Base-by-base conservation (phyloP, 805 yeast species). In the Ogataea nitratoaversa region DNA sequence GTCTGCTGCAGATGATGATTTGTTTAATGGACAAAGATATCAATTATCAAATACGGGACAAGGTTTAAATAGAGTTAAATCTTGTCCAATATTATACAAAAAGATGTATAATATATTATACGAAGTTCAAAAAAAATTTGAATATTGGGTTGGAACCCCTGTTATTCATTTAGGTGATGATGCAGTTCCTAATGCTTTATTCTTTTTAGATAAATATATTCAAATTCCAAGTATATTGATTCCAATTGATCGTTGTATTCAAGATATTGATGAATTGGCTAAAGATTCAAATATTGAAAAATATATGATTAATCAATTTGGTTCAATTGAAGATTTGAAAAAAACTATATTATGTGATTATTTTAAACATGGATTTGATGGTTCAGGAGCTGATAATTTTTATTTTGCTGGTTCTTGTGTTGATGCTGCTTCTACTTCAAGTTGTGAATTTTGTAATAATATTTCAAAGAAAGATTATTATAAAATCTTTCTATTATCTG, bases 321-420 rank as follows among this genome's bases (percentile, higher is more conserved):
- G 75, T 0, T 65, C 76, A 1, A 66, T 72, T 2, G 75, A 74
- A 22, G 73, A 68, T n/a, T 61, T 84, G 43, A 71, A 78, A 50
- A 59, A 71, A 40, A 62, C 59, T 11, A 68, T 75, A 31, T 53
- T 74, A 32, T 58, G 70, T 32, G 79, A 74, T 66, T 76, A 76
- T 51, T 76, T 75, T 63, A 64, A 68, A 38, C 78, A 72, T 47
- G 82, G 79, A 1, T 76, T 82, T 59, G 88, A 83, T 57, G 90
- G 93, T 2, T 79, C 87, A 8, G 95, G 95, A 35, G 89, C 90
- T 8, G 88, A 84, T 54, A 84, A 84, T 59, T 84, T 82, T 59
- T 84, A 80, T 57, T 84, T 83, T 70, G 86, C 89, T 23, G 95
- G 95, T 2, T 78, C 86, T 2, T 84, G 95, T 62, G 84, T 84